Evolutionary conservation across 2,329 filamentous ascomycete genomes (phyloP).

Genomic region (Epichloe festucae): DNA sequence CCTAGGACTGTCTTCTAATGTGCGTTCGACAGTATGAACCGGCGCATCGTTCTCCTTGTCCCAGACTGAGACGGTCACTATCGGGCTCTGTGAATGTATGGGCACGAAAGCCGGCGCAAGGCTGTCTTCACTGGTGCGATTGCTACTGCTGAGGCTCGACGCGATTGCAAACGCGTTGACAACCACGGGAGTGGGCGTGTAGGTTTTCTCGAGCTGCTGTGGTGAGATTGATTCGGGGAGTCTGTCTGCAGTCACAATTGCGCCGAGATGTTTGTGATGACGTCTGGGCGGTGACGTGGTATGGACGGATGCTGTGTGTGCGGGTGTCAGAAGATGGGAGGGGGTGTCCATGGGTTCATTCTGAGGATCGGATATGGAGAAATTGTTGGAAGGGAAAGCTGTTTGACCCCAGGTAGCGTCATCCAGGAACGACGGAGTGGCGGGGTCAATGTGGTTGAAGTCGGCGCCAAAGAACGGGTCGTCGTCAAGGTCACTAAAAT

Average conservation of each 20-base stretch:
- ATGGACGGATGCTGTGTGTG: constrained; percentile 35
- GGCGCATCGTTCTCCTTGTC: constrained; percentile 28
- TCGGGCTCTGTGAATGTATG: constrained; percentile 38
- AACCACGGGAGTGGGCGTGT: constrained; percentile 20
- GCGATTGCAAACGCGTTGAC: constrained; percentile 28
- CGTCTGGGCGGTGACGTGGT: constrained; percentile 30
- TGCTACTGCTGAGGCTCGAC: constrained; percentile 35
- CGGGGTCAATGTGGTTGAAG: constrained; percentile 29
- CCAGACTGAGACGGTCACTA: constrained; percentile 44
- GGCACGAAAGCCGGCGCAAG: constrained; percentile 23
- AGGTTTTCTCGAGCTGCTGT: constrained; percentile 28
- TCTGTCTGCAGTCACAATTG: constrained; percentile 11
- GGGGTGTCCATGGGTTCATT: constrained; percentile 11
- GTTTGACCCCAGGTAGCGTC: constrained; percentile 16
- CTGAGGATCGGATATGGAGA: background rate
- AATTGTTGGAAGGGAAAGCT: constrained; percentile 6
- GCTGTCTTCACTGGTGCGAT: constrained; percentile 37
- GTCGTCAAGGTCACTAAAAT: constrained; percentile 32
- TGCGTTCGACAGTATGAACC: constrained; percentile 26
- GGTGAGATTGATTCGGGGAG: constrained; percentile 27
- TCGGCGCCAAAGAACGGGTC: constrained; percentile 40
- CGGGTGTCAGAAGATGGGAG: constrained; percentile 36
- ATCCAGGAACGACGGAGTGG: constrained; percentile 32
- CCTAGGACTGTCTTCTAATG: constrained; percentile 24
- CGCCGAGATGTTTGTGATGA: constrained; percentile 18